Percentiles rank a stretch among this genome's conserved stretches.
Conservation (phyloP, 345 rosid genomes). For the Trapa incisa region DNA sequence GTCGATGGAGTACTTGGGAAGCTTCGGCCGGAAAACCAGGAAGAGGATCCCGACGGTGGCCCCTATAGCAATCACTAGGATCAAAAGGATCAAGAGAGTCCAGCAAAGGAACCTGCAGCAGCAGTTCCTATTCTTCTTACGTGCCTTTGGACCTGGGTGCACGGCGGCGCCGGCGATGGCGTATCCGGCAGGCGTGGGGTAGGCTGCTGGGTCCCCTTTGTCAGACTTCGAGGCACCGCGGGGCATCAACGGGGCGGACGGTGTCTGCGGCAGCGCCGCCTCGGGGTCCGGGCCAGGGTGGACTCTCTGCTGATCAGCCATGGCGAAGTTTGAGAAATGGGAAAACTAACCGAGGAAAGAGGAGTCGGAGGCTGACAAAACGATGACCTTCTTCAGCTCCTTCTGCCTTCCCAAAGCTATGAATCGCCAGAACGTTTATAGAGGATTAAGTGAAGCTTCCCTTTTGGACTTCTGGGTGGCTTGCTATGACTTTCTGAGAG, state of each 20-base stretch:
- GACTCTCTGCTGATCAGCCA: background rate
- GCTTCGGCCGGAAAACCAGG: conserved; percentile 28
- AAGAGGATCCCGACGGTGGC: background rate
- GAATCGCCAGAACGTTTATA: background rate
- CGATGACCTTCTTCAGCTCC: background rate
- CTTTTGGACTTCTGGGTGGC: background rate
- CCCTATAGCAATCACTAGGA: background rate
- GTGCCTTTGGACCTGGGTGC: background rate
- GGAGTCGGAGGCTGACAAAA: too few relatives aligned
- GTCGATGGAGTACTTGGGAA: conserved; percentile 55
- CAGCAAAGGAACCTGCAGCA: background rate
- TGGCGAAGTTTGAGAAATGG: background rate
- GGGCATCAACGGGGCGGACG: background rate
- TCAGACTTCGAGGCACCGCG: background rate
- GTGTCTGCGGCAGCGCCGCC: background rate
- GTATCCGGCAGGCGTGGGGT: background rate
- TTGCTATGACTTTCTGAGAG: background rate
- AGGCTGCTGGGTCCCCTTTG: background rate
- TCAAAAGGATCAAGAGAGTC: background rate
- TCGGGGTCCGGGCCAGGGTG: background rate
- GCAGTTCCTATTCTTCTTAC: background rate
- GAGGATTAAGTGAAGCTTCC: background rate
- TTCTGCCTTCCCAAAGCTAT: background rate
- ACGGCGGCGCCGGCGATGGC: background rate
- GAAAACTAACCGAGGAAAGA: too few relatives aligned